Base-by-base conservation (phyloP, 2,329 filamentous ascomycete genomes). In the Epichloe amarillans region DNA sequence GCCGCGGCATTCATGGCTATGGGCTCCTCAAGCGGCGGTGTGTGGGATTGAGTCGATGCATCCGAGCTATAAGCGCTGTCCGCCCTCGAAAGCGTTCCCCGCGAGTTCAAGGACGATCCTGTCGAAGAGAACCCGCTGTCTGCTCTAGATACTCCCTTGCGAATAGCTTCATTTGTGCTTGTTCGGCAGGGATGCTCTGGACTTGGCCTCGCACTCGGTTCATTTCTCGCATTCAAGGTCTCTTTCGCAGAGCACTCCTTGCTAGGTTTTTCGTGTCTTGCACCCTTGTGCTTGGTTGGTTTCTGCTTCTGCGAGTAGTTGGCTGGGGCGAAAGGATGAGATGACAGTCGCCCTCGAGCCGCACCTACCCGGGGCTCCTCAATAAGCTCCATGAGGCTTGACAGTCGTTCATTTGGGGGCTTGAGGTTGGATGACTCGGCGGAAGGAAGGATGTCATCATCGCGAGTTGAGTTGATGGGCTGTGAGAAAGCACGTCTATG, bases 61-160 rank as follows among this genome's bases (percentile, higher is more conserved):
- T 75, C 80, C 7, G 78, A 82, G 57, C 77, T 77, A 57, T 82
- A 83, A 15, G 78, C 78, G 26, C 77, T 82, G 57, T 82, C 79
- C 39, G 76, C 72, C 54, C 80, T 80, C 35, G 73, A 71, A n/a
- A 78, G 63, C 5, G 72, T 63, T 50, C 70, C 73, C 15, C 65
- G 65, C 1, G 70, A 67, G 14, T 56, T 62, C 47, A 72, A 68
- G 4, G 69, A 70, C 1, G 66, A 67, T 4, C 72, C 70, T 49
- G 69, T 74, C 2, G 72, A 70, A 30, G 70, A 63, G 43, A 76
- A 69, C 2, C 74, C 76, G 53, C 76, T 79, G 52, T 79, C 75
- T 17, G 63, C 59, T 45, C 63, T 61, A 11, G 51, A 54, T 36
- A 66, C 44, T 7, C 51, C 55, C 39, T 57, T 58, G 38, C 57